Evolutionary conservation across 148 eudicot genomes (phyloP).

Genomic region (Fagopyrum esculentum): DNA sequence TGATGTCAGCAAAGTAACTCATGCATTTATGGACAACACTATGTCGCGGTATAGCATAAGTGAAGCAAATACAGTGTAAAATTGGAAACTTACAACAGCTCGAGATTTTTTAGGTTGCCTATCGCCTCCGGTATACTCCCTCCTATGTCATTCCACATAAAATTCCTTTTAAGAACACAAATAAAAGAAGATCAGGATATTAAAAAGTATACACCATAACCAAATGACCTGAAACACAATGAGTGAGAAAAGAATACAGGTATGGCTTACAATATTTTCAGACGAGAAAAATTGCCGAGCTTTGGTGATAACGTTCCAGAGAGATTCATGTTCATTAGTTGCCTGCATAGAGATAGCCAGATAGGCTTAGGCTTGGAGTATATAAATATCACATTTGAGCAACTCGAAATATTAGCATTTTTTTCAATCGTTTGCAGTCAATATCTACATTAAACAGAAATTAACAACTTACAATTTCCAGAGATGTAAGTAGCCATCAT

Average conservation of each 20-base stretch:
- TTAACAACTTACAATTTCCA: constrained; percentile 46
- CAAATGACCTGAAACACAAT: no score
- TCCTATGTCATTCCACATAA: constrained; percentile 78
- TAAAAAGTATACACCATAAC: no score
- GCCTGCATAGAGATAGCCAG: constrained; percentile 30
- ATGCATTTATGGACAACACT: no score
- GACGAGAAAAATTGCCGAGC: constrained; percentile 52
- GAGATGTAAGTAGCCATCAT: constrained; percentile 49
- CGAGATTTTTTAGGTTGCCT: constrained; percentile 55
- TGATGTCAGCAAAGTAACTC: no score
- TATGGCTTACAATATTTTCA: constrained; percentile 22
- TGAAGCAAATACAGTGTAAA: constrained; percentile 7
- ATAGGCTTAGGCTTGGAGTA: not conserved
- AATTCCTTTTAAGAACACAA: constrained; percentile 38
- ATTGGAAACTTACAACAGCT: constrained; percentile 47
- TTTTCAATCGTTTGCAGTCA: no score
- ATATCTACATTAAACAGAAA: not conserved
- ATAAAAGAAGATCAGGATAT: not conserved
- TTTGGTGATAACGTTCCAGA: constrained; percentile 75
- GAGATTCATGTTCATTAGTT: constrained; percentile 54
- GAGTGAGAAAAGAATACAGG: no score
- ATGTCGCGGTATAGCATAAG: no score
- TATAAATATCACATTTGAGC: not conserved
- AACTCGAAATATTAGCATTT: no score
- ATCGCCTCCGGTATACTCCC: constrained; percentile 26